Percentiles rank a stretch among this genome's conserved stretches.
Evolutionary conservation across 768 basidiomycete species (phyloP).

Genomic region (Mrakia hoshinonis): DNA sequence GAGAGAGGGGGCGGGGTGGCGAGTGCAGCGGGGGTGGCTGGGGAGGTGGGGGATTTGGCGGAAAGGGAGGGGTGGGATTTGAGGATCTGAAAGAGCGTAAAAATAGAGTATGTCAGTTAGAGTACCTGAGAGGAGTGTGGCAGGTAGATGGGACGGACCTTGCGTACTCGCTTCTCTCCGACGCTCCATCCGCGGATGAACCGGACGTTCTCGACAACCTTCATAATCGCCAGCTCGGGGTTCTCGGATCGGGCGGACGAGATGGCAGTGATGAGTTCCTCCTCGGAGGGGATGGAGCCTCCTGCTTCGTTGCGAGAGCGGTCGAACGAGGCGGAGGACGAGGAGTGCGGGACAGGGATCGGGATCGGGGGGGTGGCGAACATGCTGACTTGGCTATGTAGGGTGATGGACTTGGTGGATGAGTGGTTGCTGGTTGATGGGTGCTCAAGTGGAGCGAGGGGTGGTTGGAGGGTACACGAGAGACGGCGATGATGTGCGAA

Average conservation of each 20-base stretch:
- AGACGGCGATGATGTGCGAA: too few species aligned
- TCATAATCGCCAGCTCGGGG: slow-evolving; percentile 4
- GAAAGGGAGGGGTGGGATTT: background rate
- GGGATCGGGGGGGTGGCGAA: background rate
- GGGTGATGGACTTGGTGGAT: background rate
- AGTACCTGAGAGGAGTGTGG: background rate
- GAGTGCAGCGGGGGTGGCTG: background rate
- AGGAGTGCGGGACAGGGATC: too few species aligned
- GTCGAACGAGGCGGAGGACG: too few species aligned
- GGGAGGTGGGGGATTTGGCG: background rate
- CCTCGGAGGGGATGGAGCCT: slow-evolving; percentile 5
- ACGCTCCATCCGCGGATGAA: background rate
- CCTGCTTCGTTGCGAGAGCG: background rate
- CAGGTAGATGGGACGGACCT: background rate
- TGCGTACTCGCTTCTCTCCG: slow-evolving; percentile 9
- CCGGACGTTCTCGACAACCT: slow-evolving; percentile 3
- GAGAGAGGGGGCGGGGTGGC: background rate
- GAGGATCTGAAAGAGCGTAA: background rate
- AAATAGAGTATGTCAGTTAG: background rate
- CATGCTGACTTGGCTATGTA: background rate
- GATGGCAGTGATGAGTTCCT: background rate
- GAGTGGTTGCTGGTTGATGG: background rate
- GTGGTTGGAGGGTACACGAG: too few species aligned
- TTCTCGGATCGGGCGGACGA: background rate
- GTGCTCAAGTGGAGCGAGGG: background rate